These are phyloP conservation scores for Cryptococcus sp. DNA, from an alignment of 1,284 basidiomycete genomes.

Conservation along the genomic window DNA sequence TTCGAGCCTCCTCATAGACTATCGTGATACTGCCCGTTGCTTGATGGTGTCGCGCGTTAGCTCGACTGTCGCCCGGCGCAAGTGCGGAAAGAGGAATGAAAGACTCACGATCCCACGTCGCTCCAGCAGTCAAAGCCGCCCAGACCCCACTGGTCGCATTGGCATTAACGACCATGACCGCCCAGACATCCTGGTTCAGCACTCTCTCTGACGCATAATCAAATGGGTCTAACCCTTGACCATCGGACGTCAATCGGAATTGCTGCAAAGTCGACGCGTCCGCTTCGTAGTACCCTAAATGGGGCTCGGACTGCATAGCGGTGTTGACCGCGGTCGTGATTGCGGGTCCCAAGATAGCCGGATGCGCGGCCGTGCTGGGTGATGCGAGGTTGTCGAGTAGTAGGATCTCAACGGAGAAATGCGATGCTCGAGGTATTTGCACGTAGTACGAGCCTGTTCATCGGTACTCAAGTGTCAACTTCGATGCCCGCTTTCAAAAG, in stretches of 20 bases:
- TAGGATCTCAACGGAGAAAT: constrained; percentile 35
- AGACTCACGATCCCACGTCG: constrained; percentile 34
- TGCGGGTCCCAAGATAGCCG: constrained; percentile 44
- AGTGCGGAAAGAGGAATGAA: too few species aligned
- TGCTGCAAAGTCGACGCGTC: constrained; percentile 12
- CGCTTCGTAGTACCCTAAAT: constrained; percentile 29
- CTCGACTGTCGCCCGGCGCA: background rate
- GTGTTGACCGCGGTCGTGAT: constrained; percentile 21
- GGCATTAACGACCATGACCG: constrained; percentile 39
- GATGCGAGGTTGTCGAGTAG: constrained; percentile 44
- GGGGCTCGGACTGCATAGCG: constrained; percentile 9
- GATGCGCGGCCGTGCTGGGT: constrained; percentile 26
- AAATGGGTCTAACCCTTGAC: constrained; percentile 28
- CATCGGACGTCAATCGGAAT: constrained; percentile 16
- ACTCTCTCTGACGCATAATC: constrained; percentile 36
- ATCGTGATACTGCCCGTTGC: constrained; percentile 40
- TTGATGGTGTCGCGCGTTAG: background rate
- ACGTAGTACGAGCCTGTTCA: constrained; percentile 35
- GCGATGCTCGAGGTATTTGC: constrained; percentile 24
- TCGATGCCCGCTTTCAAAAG: background rate
- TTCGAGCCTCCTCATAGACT: constrained; percentile 42
- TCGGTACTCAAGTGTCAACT: constrained; percentile 6
- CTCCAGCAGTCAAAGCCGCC: constrained; percentile 29
- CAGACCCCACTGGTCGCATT: constrained; percentile 44
- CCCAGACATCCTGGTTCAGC: constrained; percentile 42